phyloP scores from a whole-genome alignment of 495 filamentous ascomycete genomes.

The Trichoderma parareesei region DNA sequence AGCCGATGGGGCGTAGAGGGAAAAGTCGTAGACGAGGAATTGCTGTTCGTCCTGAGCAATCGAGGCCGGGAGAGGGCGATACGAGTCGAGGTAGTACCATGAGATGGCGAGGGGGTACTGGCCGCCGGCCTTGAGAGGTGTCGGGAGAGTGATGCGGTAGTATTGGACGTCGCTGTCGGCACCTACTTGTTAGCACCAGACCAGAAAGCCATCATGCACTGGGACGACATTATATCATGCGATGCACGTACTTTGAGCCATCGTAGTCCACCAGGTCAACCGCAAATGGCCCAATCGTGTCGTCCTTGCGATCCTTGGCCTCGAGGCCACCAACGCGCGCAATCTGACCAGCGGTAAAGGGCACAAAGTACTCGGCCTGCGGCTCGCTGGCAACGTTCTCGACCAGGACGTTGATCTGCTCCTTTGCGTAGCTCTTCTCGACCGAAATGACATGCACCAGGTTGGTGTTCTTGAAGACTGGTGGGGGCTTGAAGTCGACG shows the following conservation, averaged over 20 bases:
- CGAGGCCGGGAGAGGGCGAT: conserved; percentile 68
- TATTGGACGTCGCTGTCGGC: conserved; percentile 66
- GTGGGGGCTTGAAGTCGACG: conserved; percentile 71
- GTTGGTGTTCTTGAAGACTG: conserved; percentile 87
- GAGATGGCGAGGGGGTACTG: conserved; percentile 83
- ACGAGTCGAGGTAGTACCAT: conserved; percentile 65
- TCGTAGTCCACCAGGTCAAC: conserved; percentile 61
- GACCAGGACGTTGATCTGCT: conserved; percentile 85
- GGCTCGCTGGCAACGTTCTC: conserved; percentile 71
- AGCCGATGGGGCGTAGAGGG: conserved; percentile 69
- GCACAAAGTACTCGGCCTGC: conserved; percentile 82
- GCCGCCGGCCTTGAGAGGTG: conserved; percentile 61
- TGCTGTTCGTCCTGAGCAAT: conserved; percentile 79
- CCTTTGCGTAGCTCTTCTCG: conserved; percentile 83
- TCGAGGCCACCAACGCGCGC: conserved; percentile 75
- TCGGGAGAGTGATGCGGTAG: conserved; percentile 70
- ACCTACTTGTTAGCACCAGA: not conserved
- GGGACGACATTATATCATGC: conserved; percentile 4
- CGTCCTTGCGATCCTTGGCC: conserved; percentile 80
- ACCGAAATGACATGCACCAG: conserved; percentile 82
- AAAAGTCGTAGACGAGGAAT: conserved; percentile 76
- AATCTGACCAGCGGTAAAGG: conserved; percentile 68
- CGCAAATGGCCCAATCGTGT: conserved; percentile 54
- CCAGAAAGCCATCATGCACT: not conserved
- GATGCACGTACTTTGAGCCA: conserved; percentile 43